Evolutionary conservation across 106 monocot species (phyloP).

Genomic region (Dioscorea alata): DNA sequence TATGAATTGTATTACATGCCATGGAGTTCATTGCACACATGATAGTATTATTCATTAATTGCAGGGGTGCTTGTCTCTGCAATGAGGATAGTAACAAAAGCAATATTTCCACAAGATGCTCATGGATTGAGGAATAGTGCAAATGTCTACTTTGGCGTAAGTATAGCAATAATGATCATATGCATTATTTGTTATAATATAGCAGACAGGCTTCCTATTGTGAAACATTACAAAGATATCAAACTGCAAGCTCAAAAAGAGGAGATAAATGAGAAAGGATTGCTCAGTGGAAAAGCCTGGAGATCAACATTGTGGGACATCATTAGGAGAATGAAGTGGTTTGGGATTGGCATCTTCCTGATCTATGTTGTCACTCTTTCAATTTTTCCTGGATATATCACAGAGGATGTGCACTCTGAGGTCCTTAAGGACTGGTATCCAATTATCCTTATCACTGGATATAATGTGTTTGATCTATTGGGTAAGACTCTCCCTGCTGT

Average conservation of each 20-base stretch:
- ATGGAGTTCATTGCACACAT: too few species aligned
- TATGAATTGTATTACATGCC: too few species aligned
- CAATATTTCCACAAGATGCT: conserved; percentile 8
- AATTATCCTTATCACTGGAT: conserved; percentile 8
- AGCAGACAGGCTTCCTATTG: conserved; percentile 13
- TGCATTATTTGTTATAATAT: conserved; percentile 11
- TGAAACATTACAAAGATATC: conserved; percentile 6
- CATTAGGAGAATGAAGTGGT: conserved; percentile 4
- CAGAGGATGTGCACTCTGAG: conserved; percentile 14
- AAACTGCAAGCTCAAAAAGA: conserved; percentile 4
- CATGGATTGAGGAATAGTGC: conserved; percentile 13
- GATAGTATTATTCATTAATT: background rate
- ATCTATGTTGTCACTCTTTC: conserved; percentile 11
- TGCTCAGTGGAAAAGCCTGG: conserved; percentile 4
- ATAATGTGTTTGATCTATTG: conserved; percentile 11
- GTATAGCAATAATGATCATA: conserved; percentile 11
- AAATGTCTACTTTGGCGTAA: conserved; percentile 7
- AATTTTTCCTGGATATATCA: conserved; percentile 15
- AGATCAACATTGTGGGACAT: conserved; percentile 8
- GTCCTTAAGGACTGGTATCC: conserved; percentile 11
- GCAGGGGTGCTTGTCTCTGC: conserved; percentile 9
- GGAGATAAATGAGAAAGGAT: background rate
- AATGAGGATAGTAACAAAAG: conserved; percentile 7
- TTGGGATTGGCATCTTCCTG: conserved; percentile 5
- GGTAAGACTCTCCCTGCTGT: conserved; percentile 9